These are phyloP conservation scores for Hawksworthiomyces lignivorus DNA, from an alignment of 2,329 filamentous ascomycete genomes.

Conservation along the genomic window DNA sequence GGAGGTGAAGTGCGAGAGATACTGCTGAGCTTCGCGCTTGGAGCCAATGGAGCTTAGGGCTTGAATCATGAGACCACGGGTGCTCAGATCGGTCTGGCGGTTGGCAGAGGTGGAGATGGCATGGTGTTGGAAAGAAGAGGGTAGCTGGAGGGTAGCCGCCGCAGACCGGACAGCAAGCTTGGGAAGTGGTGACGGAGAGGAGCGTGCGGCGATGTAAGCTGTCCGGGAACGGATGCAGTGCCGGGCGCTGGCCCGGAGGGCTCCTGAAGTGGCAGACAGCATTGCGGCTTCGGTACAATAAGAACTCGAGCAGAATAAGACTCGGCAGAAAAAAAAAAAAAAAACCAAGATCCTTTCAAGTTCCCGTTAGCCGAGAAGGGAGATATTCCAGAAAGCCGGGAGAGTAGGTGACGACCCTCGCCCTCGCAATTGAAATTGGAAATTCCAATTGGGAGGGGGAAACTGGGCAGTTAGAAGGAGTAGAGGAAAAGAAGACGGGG, in stretches of 20 bases:
- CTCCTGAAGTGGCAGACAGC: slow-evolving; percentile 35
- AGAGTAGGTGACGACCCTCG: slow-evolving; percentile 9
- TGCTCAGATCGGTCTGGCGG: slow-evolving; percentile 46
- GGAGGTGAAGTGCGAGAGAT: slow-evolving; percentile 93
- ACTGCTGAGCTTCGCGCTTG: slow-evolving; percentile 93
- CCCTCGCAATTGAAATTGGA: slow-evolving; percentile 8
- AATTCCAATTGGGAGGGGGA: slow-evolving; percentile 2
- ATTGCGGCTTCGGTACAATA: too few species aligned
- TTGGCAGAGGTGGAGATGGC: slow-evolving; percentile 25
- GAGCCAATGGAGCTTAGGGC: slow-evolving; percentile 92
- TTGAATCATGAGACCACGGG: slow-evolving; percentile 76
- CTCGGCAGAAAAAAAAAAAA: too few species aligned
- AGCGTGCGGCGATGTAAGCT: slow-evolving; percentile 13
- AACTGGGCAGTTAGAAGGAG: neutral
- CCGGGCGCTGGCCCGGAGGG: slow-evolving; percentile 36
- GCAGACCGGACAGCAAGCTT: slow-evolving; percentile 7
- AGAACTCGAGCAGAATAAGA: too few species aligned
- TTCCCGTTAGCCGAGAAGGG: neutral
- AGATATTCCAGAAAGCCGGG: too few species aligned
- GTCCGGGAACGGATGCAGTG: slow-evolving; percentile 26
- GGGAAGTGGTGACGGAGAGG: slow-evolving; percentile 18
- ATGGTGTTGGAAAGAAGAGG: slow-evolving; percentile 19
- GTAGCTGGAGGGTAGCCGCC: neutral
- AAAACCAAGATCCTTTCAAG: neutral
- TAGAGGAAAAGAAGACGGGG: neutral